Percentiles rank a stretch among this genome's conserved stretches.
These are phyloP conservation scores for Colletotrichum liriopes DNA, from an alignment of 2,329 filamentous ascomycete species.

Conservation along the genomic window DNA sequence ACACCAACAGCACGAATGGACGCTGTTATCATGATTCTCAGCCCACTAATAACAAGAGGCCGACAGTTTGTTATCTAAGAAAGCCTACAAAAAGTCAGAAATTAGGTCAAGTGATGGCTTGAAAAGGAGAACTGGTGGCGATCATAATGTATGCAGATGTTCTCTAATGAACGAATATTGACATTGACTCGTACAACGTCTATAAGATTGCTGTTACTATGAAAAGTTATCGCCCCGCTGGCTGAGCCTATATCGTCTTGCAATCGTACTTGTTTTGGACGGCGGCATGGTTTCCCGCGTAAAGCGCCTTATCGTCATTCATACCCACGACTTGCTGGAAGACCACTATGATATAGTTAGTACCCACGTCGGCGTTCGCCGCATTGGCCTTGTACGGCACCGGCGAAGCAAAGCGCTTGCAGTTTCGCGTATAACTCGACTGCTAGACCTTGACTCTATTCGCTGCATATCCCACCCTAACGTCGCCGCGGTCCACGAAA, in stretches of 20 bases:
- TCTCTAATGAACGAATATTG: too few relatives aligned
- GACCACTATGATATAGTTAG: neutral
- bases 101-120: too few relatives aligned
- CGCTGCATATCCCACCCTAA: conserved; percentile 4
- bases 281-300: neutral
- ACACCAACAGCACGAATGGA: too few relatives aligned
- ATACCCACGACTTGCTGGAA: neutral
- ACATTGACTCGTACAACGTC: too few relatives aligned
- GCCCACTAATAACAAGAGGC: too few relatives aligned
- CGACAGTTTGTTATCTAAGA: too few relatives aligned
- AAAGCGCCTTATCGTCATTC: neutral
- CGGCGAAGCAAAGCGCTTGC: neutral
- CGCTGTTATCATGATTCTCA: too few relatives aligned
- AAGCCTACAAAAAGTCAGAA: too few relatives aligned
- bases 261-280: neutral
- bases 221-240: too few relatives aligned
- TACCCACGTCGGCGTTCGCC: neutral
- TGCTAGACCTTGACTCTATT: neutral
- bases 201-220: too few relatives aligned
- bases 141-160: too few relatives aligned
- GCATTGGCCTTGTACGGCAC: neutral
- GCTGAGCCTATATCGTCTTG: neutral
- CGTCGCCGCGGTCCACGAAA: neutral
- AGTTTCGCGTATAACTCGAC: neutral
- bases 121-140: too few relatives aligned